These are phyloP conservation scores for Aspergillus oerlinghausenensis DNA, from an alignment of 2,329 filamentous ascomycete species.

Conservation along the genomic window DNA sequence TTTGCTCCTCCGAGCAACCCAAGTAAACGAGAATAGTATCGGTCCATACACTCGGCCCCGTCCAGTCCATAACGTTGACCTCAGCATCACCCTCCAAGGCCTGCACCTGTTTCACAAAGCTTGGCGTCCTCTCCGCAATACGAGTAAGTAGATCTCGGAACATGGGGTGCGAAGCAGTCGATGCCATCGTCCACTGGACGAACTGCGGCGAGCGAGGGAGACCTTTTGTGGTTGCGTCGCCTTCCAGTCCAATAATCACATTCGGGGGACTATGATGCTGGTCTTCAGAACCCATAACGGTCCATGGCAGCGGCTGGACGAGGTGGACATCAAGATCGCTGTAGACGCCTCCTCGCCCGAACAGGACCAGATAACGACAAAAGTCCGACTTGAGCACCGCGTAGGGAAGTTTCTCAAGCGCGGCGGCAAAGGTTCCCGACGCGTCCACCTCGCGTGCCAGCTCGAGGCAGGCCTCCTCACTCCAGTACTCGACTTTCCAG, in stretches of 20 bases:
- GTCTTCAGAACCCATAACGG: neutral
- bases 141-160: neutral
- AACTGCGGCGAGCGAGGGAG: slow-evolving; percentile 5
- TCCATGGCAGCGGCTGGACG: neutral
- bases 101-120: neutral
- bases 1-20: neutral
- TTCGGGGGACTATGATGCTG: neutral
- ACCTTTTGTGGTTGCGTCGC: slow-evolving; percentile 1
- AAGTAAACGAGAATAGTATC: slow-evolving; percentile 4
- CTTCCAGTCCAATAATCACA: slow-evolving; percentile 3
- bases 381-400: slow-evolving; percentile 3
- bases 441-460: neutral
- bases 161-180: neutral
- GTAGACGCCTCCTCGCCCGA: slow-evolving; percentile 2
- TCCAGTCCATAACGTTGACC: slow-evolving; percentile 3
- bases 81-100: neutral
- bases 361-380: slow-evolving; percentile 4
- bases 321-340: slow-evolving; percentile 4
- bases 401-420: neutral
- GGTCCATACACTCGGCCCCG: slow-evolving; percentile 4
- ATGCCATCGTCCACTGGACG: slow-evolving; percentile 6
- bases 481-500: slow-evolving; percentile 6
- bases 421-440: neutral
- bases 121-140: neutral
- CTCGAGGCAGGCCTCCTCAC: neutral